Percentiles rank a stretch among this genome's conserved stretches.
phyloP scores from a whole-genome alignment of 2,329 filamentous ascomycete genomes.

The Aureobasidium sp. region DNA sequence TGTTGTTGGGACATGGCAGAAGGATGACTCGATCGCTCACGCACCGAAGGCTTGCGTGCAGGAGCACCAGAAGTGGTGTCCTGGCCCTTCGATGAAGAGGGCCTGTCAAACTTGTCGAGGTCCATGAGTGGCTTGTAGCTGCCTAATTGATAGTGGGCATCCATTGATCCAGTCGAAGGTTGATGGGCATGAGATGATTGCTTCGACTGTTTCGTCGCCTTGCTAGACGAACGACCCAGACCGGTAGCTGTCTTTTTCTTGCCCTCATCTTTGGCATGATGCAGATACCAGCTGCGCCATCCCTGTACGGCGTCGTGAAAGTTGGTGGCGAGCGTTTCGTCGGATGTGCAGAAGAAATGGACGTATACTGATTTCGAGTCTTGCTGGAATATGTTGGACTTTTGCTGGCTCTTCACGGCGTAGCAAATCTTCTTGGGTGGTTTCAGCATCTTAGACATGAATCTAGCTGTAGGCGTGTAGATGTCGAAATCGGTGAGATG shows the following conservation, averaged over 20 bases:
- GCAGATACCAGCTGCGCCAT: conserved; percentile 91
- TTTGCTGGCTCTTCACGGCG: conserved; percentile 82
- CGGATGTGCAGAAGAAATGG: conserved; percentile 83
- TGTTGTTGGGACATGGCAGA: conserved; percentile 23
- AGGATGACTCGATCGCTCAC: conserved; percentile 33
- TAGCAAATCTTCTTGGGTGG: conserved; percentile 81
- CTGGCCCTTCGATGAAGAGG: conserved; percentile 30
- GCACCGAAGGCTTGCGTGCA: conserved; percentile 31
- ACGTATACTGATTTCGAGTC: conserved; percentile 69
- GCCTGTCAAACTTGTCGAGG: conserved; percentile 49
- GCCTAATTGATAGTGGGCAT: conserved; percentile 55
- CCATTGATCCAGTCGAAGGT: conserved; percentile 29
- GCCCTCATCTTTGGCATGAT: conserved; percentile 60
- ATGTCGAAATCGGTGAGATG: conserved; percentile 91
- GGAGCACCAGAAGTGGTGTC: neutral
- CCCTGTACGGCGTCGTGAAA: conserved; percentile 67
- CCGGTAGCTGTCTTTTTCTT: conserved; percentile 27
- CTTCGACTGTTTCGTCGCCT: conserved; percentile 10
- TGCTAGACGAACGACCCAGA: conserved; percentile 1
- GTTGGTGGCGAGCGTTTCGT: conserved; percentile 55
- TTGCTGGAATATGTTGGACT: conserved; percentile 79
- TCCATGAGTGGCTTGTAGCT: conserved; percentile 63
- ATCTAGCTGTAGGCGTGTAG: conserved; percentile 65
- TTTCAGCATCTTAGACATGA: conserved; percentile 63
- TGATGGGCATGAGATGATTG: conserved; percentile 16